Conservation (phyloP, 2,329 filamentous ascomycete species). For the Calonectria fujianensis region DNA sequence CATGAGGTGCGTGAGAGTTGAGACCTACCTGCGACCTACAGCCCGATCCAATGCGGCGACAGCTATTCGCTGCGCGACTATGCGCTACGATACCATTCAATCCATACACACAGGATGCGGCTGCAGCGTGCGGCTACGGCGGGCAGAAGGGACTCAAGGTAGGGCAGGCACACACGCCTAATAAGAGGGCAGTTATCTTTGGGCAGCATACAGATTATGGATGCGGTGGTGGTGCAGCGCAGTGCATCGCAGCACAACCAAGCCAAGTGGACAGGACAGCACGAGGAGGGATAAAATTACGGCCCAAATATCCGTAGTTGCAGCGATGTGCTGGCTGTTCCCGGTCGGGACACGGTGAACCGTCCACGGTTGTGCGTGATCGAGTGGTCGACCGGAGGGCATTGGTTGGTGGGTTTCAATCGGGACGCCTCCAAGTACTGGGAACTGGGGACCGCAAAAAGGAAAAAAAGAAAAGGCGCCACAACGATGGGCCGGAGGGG, state of each 20-base stretch:
- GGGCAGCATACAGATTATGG: conserved; percentile 16
- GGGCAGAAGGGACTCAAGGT: conserved; percentile 36
- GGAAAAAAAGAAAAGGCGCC: conserved; percentile 5
- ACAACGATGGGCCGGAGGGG: conserved; percentile 8
- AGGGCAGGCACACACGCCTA: conserved; percentile 5
- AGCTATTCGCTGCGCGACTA: conserved; percentile 31
- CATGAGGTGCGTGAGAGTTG: conserved; percentile 31
- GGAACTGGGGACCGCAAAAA: conserved; percentile 2
- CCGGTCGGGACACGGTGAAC: conserved; percentile 31
- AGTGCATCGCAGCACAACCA: conserved; percentile 31
- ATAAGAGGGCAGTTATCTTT: conserved; percentile 43
- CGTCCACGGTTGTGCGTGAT: conserved; percentile 24
- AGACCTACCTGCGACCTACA: conserved; percentile 35
- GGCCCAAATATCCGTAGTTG: conserved; percentile 33
- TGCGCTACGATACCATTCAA: conserved; percentile 11
- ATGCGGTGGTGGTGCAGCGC: conserved; percentile 17
- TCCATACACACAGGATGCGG: conserved; percentile 28
- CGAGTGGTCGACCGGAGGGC: conserved; percentile 15
- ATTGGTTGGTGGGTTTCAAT: conserved; percentile 18
- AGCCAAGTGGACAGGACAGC: conserved; percentile 15
- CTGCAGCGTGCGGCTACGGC: conserved; percentile 46
- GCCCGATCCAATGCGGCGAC: conserved; percentile 44
- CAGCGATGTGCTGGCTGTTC: conserved; percentile 27
- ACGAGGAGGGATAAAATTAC: conserved; percentile 22
- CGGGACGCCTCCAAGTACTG: neutral